phyloP scores from a whole-genome alignment of 164 flowering plant genomes.

The Aristolochia contorta region DNA sequence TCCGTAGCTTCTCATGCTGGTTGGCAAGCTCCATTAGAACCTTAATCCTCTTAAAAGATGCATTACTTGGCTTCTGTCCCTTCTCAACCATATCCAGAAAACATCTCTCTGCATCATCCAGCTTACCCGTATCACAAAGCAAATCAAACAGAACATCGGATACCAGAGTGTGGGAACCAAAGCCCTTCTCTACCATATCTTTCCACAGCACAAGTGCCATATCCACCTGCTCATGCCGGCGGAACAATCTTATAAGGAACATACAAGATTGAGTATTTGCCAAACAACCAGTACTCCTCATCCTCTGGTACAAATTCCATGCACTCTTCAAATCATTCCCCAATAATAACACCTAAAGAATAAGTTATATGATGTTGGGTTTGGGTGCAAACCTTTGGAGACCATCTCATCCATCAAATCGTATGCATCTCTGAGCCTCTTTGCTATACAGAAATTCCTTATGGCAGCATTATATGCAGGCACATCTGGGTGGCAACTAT shows the following conservation, averaged over 20 bases:
- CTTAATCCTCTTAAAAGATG: constrained; percentile 70
- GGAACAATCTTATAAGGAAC: constrained; percentile 68
- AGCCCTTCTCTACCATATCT: constrained; percentile 85
- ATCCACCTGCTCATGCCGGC: constrained; percentile 69
- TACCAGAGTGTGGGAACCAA: constrained; percentile 72
- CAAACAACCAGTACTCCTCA: constrained; percentile 65
- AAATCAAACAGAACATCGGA: constrained; percentile 85
- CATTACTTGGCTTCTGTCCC: constrained; percentile 78
- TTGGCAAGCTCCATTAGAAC: constrained; percentile 88
- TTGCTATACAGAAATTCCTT: constrained; percentile 75
- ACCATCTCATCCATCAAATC: constrained; percentile 69
- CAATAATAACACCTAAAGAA: constrained; percentile 59
- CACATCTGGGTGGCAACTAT: constrained; percentile 79
- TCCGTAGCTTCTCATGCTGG: constrained; percentile 38
- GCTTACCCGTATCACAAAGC: constrained; percentile 80
- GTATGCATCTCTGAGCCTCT: constrained; percentile 65
- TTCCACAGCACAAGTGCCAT: constrained; percentile 73
- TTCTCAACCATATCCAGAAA: constrained; percentile 82
- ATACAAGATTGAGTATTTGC: constrained; percentile 86
- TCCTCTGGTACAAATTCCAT: constrained; percentile 58
- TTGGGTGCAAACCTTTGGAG: constrained; percentile 52
- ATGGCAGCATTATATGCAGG: constrained; percentile 83
- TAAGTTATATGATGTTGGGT: constrained; percentile 72
- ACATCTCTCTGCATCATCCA: constrained; percentile 78
- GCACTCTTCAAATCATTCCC: constrained; percentile 63